These are phyloP conservation scores for Solanum tacnaense DNA, from an alignment of 257 asterid species.

Conservation along the genomic window DNA sequence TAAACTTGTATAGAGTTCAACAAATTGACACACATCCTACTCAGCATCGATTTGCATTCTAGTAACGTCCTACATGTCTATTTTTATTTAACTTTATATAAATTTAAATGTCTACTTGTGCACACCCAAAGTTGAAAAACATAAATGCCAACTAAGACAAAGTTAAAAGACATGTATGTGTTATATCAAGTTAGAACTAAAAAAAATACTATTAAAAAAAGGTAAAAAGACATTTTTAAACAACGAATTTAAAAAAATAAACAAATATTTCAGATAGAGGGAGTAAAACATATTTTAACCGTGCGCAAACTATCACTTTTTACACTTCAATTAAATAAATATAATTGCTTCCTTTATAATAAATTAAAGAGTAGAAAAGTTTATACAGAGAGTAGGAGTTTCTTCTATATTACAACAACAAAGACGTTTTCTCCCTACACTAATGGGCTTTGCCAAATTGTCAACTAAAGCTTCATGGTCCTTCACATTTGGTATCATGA, in stretches of 20 bases:
- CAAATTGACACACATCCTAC: not conserved
- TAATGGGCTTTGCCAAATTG: not conserved
- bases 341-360: not conserved
- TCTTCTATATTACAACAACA: not conserved
- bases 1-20: not conserved
- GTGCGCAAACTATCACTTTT: not conserved
- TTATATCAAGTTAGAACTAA: not conserved
- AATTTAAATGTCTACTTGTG: no score
- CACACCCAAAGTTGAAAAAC: not conserved
- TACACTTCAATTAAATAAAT: not conserved
- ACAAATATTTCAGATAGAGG: not conserved
- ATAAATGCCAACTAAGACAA: not conserved
- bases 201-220: not conserved
- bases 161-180: not conserved
- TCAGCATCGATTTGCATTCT: not conserved
- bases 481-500: conserved; percentile 9
- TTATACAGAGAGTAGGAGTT: not conserved
- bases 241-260: no score
- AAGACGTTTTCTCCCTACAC: not conserved
- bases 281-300: not conserved
- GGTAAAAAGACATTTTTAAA: not conserved
- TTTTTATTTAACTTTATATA: no score
- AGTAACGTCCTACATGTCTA: not conserved
- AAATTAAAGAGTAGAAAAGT: not conserved
- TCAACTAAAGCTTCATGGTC: not conserved